Base-by-base conservation (phyloP, 805 yeast species). In the Millerago galiae region DNA sequence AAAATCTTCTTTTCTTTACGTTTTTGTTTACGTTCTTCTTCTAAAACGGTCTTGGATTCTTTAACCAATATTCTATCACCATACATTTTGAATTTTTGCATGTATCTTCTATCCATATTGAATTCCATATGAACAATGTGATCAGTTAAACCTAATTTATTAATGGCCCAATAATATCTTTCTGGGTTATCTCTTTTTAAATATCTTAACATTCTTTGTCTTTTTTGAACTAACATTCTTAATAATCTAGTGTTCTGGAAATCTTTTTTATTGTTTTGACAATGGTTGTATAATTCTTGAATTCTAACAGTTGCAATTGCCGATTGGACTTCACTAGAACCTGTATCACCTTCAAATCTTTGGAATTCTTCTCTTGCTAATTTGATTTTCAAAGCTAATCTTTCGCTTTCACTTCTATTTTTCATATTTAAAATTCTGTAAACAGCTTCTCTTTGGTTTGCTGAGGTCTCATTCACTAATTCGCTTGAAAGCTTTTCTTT, bases 261-360 rank as follows among this genome's bases (percentile, higher is more conserved):
- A 65, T 91, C 98, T 60, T 89, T 83, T 51, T 79, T 81, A 58
- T 80, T 71, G 39, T 75, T 71, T 49, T 73, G 70, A 43, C 84
- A 73, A 58, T 90, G 96, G 35, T 77, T 74, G 68, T 86, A 86
- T 48, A 86, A 69, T 50, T 77, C 80, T 51, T 83, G 85, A 52
- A 93, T 87, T 55, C 77, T 77, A 38, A 87, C 81, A 0, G 98
- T 88, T 67, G 82, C 67, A 24, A 86, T 74, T 3, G 97, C 98
- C 2, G 98, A 96, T 64, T 90, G 97, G 21, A 90, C 96, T 65
- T 91, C 98, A 41, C 95, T 79, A 2, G 96, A 86, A 3, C 95
- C 97, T 1, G 96, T 86, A 61, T 93, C 98, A 41, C 95, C 96
- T 36, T 81, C 88, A 49, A 74, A 72, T 55, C 95, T 73, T 53